Percentiles rank a stretch among this genome's conserved stretches.
These are phyloP conservation scores for Diplodia corticola DNA, from an alignment of 2,329 filamentous ascomycete genomes.

Conservation along the genomic window DNA sequence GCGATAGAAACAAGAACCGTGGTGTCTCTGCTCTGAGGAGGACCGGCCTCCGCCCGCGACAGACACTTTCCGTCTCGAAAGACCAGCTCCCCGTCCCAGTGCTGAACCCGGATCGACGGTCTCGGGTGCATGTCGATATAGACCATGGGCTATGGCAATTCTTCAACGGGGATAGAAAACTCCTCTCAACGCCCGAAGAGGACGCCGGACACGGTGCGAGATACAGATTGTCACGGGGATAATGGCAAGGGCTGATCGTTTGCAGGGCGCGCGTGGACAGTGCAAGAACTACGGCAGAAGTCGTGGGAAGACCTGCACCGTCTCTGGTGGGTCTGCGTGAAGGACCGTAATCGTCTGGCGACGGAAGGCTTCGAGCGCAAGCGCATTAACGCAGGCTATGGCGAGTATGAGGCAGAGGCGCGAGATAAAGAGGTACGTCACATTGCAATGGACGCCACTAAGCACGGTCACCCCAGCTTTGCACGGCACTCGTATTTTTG, in stretches of 20 bases:
- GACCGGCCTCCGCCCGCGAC: conserved; percentile 65
- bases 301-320: conserved; percentile 91
- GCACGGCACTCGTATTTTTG: conserved; percentile 10
- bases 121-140: conserved; percentile 47
- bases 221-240: not conserved
- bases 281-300: conserved; percentile 82
- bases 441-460: not conserved
- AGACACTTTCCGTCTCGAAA: conserved; percentile 72
- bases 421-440: conserved; percentile 66
- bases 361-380: conserved; percentile 71
- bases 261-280: conserved; percentile 74
- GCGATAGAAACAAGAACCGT: conserved; percentile 68
- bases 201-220: conserved; percentile 65
- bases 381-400: conserved; percentile 70
- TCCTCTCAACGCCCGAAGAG: conserved; percentile 72
- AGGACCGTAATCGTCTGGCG: conserved; percentile 85
- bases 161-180: conserved; percentile 70
- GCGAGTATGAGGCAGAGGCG: conserved; percentile 63
- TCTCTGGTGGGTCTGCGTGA: conserved; percentile 92
- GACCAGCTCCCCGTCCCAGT: conserved; percentile 73
- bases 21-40: conserved; percentile 80
- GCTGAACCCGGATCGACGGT: conserved; percentile 57
- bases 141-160: conserved; percentile 91
- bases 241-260: not conserved
- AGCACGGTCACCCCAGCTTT: not conserved